Conservation (phyloP, 2,329 filamentous ascomycete genomes). For the Cladophialophora exuberans region DNA sequence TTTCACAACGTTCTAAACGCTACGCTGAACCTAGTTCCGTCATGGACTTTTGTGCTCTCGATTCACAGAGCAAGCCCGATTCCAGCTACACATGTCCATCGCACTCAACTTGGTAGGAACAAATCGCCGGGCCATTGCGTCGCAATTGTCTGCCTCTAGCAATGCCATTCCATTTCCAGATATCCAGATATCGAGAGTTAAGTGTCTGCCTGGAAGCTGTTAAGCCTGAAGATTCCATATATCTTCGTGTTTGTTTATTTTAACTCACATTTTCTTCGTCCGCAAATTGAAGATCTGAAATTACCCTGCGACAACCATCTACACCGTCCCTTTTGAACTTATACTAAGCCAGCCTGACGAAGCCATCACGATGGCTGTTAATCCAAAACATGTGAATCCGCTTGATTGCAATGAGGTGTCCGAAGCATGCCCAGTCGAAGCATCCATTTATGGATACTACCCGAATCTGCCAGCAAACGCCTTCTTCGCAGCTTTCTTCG, state of each 20-base stretch:
- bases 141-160: no score
- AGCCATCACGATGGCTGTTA: constrained; percentile 14
- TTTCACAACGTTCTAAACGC: no score
- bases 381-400: constrained; percentile 21
- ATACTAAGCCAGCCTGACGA: background rate
- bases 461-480: constrained; percentile 56
- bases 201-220: background rate
- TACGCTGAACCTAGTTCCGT: no score
- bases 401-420: constrained; percentile 37
- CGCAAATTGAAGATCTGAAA: background rate
- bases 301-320: background rate
- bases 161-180: no score
- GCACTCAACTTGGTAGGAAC: no score
- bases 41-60: no score
- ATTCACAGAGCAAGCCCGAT: no score
- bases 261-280: background rate
- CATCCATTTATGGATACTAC: constrained; percentile 58
- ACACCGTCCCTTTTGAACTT: background rate
- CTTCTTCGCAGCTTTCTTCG: constrained; percentile 58
- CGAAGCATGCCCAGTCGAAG: constrained; percentile 48
- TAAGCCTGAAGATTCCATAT: background rate
- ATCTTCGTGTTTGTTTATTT: background rate
- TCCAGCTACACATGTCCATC: no score
- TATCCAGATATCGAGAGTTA: background rate
- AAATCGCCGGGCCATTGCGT: no score